These are phyloP conservation scores for Bodo saltans DNA, from an alignment of 78 protist species.

Conservation along the genomic window DNA sequence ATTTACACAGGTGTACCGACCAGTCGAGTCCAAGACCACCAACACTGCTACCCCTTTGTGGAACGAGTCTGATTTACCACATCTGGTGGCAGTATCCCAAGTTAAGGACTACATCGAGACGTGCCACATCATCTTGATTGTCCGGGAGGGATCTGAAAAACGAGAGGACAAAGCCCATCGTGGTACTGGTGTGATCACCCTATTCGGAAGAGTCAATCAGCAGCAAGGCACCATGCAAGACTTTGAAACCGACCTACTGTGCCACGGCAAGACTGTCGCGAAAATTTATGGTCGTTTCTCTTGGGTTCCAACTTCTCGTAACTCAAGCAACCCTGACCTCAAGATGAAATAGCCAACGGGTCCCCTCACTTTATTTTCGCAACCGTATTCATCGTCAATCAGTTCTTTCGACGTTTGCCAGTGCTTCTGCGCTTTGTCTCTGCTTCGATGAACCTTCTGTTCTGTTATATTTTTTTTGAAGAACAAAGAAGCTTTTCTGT, in stretches of 20 bases:
- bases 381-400: too few relatives aligned
- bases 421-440: too few relatives aligned
- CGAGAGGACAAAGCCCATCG: slow-evolving; percentile 20
- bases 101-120: slow-evolving; percentile 23
- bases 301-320: too few relatives aligned
- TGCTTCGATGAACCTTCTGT: too few relatives aligned
- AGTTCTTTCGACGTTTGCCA: too few relatives aligned
- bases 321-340: too few relatives aligned
- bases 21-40: neutral
- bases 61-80: neutral
- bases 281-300: neutral
- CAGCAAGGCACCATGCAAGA: neutral
- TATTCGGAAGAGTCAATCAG: neutral
- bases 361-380: too few relatives aligned
- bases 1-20: neutral
- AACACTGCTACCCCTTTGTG: neutral
- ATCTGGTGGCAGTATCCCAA: neutral
- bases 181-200: neutral
- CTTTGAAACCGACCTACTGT: neutral
- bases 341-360: too few relatives aligned
- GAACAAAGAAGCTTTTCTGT: too few relatives aligned
- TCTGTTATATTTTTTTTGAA: too few relatives aligned
- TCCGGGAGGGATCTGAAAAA: slow-evolving; percentile 10
- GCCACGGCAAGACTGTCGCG: slow-evolving; percentile 9
- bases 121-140: neutral